phyloP scores from a whole-genome alignment of 129 eudicot species.

The Chrysanthemum lavandulifolium region DNA sequence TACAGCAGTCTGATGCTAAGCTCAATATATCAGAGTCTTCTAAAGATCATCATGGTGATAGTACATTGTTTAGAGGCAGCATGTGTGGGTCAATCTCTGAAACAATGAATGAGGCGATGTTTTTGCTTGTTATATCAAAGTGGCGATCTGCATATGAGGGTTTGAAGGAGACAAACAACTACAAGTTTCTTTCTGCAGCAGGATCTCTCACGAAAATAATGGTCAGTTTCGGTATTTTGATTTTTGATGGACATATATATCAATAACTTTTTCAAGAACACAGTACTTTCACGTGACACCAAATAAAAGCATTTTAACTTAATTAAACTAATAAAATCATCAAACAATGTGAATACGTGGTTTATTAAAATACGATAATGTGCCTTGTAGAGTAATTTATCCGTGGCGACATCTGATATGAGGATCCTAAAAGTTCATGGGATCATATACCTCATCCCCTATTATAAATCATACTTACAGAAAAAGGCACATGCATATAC shows the following conservation, averaged over 20 bases:
- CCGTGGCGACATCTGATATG: slow-evolving; percentile 5
- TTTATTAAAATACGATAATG: background rate
- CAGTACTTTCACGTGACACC: slow-evolving; percentile 3
- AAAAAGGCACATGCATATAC: background rate
- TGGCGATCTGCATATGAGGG: slow-evolving; percentile 87
- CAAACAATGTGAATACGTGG: background rate
- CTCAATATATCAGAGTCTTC: slow-evolving; percentile 45
- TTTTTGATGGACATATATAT: slow-evolving; percentile 2
- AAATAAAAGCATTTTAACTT: background rate
- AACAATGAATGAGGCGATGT: slow-evolving; percentile 88
- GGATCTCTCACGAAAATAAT: slow-evolving; percentile 80
- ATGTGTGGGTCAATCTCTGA: slow-evolving; percentile 90
- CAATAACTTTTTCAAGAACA: background rate
- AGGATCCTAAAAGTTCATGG: slow-evolving; percentile 1
- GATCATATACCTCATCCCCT: slow-evolving; percentile 9
- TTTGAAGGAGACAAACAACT: slow-evolving; percentile 78
- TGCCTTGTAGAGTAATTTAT: background rate
- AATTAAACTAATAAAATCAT: background rate
- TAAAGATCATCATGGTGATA: slow-evolving; percentile 40
- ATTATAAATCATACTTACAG: background rate
- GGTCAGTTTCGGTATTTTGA: slow-evolving; percentile 42
- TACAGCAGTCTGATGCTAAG: slow-evolving; percentile 48
- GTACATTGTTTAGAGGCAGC: slow-evolving; percentile 61
- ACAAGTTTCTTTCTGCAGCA: slow-evolving; percentile 80
- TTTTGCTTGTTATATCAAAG: slow-evolving; percentile 61